A percentile compares a stretch with the other conserved stretches of the same genome.
phyloP scores from a whole-genome alignment of 148 eudicot species.

The Rhododendron kiyosumense region DNA sequence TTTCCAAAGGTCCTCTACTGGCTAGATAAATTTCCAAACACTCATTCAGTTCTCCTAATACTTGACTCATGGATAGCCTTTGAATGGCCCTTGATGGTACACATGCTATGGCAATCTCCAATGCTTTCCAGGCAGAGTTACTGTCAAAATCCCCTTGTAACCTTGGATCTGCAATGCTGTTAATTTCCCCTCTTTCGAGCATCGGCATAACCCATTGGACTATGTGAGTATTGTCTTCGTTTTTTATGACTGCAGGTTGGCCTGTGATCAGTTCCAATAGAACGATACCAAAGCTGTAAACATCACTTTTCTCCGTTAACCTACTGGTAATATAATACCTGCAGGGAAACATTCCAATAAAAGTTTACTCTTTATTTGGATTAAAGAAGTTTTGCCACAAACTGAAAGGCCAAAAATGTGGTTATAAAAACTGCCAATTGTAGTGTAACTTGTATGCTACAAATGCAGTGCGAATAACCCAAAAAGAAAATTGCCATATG shows the following conservation, averaged over 20 bases:
- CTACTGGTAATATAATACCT: conserved; percentile 16
- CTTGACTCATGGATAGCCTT: conserved; percentile 23
- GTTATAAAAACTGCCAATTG: not conserved
- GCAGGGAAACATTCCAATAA: not conserved
- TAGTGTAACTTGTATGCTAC: not conserved
- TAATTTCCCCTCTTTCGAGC: conserved; percentile 17
- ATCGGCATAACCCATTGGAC: conserved; percentile 14
- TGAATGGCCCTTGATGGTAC: not conserved
- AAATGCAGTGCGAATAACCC: not conserved
- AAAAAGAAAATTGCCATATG: not conserved
- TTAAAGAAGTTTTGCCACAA: not conserved
- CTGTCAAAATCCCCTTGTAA: conserved; percentile 9
- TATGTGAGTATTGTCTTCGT: not conserved
- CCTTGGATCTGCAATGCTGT: conserved; percentile 9
- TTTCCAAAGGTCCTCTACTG: not conserved
- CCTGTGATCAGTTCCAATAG: conserved; percentile 27
- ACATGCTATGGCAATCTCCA: conserved; percentile 21
- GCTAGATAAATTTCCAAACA: conserved; percentile 10
- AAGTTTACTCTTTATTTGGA: not conserved
- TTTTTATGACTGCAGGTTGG: conserved; percentile 7
- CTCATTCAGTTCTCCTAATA: conserved; percentile 21
- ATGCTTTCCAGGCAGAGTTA: conserved; percentile 22
- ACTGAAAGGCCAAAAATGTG: not conserved
- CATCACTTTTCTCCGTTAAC: conserved; percentile 7
- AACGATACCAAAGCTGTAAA: not conserved